phyloP scores from a whole-genome alignment of 2,329 filamentous ascomycete genomes.

The Phialophora chinensis region DNA sequence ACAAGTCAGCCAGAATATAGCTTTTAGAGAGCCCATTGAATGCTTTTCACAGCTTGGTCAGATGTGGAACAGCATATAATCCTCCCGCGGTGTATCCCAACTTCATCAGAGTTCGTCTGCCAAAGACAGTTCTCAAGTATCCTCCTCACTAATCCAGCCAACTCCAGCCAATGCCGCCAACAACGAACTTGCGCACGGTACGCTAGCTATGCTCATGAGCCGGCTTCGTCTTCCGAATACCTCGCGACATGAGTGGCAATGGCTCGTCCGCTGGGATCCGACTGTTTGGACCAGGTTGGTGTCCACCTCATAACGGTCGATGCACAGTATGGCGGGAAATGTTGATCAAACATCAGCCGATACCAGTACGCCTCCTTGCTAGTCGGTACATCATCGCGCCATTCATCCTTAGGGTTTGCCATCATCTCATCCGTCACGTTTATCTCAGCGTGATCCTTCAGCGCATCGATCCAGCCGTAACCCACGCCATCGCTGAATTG shows the following conservation, averaged over 20 bases:
- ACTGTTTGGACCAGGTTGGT: conserved; percentile 96
- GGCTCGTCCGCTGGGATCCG: conserved; percentile 88
- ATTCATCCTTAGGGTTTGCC: conserved; percentile 96
- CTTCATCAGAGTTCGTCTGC: not conserved
- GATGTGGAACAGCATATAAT: conserved; percentile 14
- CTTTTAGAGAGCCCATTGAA: conserved; percentile 1
- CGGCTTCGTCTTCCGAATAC: conserved; percentile 55
- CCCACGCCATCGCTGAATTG: conserved; percentile 98
- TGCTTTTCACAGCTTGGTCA: conserved; percentile 16
- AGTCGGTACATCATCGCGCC: conserved; percentile 90
- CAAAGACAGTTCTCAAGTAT: conserved; percentile 7
- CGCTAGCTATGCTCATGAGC: conserved; percentile 23
- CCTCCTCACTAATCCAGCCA: conserved; percentile 6
- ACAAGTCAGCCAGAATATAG: not conserved
- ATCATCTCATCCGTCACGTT: conserved; percentile 96
- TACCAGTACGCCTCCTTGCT: conserved; percentile 99
- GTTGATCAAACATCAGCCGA: conserved; percentile 97
- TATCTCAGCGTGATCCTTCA: conserved; percentile 91
- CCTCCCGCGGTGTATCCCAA: not conserved
- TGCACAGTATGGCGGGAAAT: conserved; percentile 91
- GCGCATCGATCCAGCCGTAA: conserved; percentile 97
- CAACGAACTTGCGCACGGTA: conserved; percentile 14
- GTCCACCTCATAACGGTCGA: conserved; percentile 95
- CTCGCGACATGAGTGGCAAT: conserved; percentile 77
- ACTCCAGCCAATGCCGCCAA: conserved; percentile 22